Evolutionary conservation across 2,329 filamentous ascomycete genomes (phyloP), one percentile per base, ranked within the genome.

Genomic region (Cladophialophora immunda): DNA sequence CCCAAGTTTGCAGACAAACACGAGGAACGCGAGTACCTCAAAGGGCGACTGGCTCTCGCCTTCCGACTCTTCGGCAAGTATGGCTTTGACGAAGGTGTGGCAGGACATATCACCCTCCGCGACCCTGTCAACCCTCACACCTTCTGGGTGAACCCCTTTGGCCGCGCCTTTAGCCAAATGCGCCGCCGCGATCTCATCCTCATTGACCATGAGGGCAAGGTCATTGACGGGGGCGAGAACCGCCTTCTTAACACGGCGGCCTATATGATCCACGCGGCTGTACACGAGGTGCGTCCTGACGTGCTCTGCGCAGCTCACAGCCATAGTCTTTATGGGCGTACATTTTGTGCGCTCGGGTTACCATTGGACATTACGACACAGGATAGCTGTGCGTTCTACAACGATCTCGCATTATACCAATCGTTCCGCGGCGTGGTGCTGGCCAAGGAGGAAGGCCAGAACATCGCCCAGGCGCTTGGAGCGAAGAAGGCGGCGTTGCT

Each of bases 341-440:
- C 88, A 11, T 90, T 90, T 79, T 87, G 85, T 71, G 78, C 86
- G 0, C 82, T 90, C 27, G 88, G 89, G 7, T 84, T 84, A 65
- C 81, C 81, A 7, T 80, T 89, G 53, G 86, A 88, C 65, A 87
- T 84, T 72, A 83, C 85, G 53, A 86, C 85, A 0, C 87, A 89
- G 75, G 87, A 88, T 70, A 78, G 81, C 0, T 88, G 83, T 68
- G 79, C 80, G 6, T 85, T 86, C 72, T 79, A 84, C 75, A 81
- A 85, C 61, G 76, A 79, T 56, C 69, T 76, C 55, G 77, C 75
- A 1, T 59, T 79, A 0, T 80, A 80, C 69, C 59, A 60, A 19
- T 56, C 78, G 27, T 79, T 80, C 55, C 78, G 75, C 15, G 79
- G 79, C 1, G 72, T 80, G 66, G 79, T 78, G 17, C 71, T 81